Conservation (phyloP, 176 grass and related monocot species). For the Raddia distichophylla region DNA sequence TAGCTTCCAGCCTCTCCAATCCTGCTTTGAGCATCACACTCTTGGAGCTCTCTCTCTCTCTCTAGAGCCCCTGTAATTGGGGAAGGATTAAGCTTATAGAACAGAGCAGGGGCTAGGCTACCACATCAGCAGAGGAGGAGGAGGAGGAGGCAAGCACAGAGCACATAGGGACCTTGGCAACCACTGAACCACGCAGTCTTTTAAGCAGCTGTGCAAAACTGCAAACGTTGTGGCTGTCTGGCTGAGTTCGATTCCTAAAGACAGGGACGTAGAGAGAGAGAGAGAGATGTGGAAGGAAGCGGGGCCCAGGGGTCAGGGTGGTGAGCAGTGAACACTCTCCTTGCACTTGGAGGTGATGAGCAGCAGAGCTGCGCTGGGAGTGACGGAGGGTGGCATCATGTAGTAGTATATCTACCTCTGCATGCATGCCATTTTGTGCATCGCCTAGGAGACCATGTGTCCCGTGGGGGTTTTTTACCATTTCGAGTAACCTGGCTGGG, state of each 20-base stretch:
- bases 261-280: slow-evolving; percentile 24
- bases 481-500: slow-evolving; percentile 7
- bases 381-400: not conserved
- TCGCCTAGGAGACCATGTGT: not conserved
- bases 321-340: not conserved
- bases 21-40: not conserved
- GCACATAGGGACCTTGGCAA: not conserved
- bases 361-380: not conserved
- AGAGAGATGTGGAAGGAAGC: not conserved
- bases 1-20: not conserved
- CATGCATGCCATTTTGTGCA: slow-evolving; percentile 3
- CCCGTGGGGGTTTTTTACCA: not conserved
- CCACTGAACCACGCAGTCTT: not conserved
- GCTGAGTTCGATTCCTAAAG: slow-evolving; percentile 35
- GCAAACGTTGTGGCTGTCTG: slow-evolving; percentile 21
- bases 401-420: not conserved
- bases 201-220: slow-evolving; percentile 31
- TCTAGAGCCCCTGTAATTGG: not conserved
- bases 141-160: not conserved
- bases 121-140: not conserved
- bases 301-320: not conserved
- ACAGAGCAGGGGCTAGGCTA: not conserved
- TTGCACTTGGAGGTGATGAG: slow-evolving; percentile 4
- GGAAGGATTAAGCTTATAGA: not conserved
- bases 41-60: not conserved